Evolutionary conservation across 345 rosid species (phyloP), one percentile per base, ranked within the genome.

Genomic region (Salix exigua): DNA sequence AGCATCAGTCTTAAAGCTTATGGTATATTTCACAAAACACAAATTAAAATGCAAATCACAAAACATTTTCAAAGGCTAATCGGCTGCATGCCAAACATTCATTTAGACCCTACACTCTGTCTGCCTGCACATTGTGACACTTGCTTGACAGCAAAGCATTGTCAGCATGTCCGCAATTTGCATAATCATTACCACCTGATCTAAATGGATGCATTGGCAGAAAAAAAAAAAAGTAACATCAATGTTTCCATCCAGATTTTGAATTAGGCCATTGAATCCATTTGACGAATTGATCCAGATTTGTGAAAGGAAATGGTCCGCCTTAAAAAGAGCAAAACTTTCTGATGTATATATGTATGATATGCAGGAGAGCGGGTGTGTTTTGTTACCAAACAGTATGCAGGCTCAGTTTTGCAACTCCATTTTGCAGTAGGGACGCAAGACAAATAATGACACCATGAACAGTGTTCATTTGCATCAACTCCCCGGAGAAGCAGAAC

Each of bases 371-470:
- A 46, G 50, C 17, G 4, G 11, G 26, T 50, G 58, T 46, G 3
- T 58, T 40, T 68, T 55, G 73, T 80, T 91, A 92, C 98, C 87
- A 68, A 73, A 92, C 98, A 94, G 71, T 68, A 84, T 16, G 83
- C 85, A 73, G 95, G 90, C 70, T 87, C 85, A 35, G 88, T 77
- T 68, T 81, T 88, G 91, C 98, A 92, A 79, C 94, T 92, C 97
- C 98, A 94, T 78, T 80, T 86, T 4, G 91, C 89, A 64, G 97
- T 94, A 71, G 97, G 98, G 72, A 94, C 85, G 70, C 98, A 92
- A 42, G 98, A 94, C 83, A 94, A 84, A 69, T 92, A 94, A 80
- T 92, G 97, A 77, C 98, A 94, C 98, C 98, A 94, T 2, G 97
- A 94, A 81, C 98, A 92, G 76, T 90, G 97, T 53, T 94, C 87